Evolutionary conservation across 192 early-diverging fungal species (phyloP).

Genomic region (Gaertneriomyces sp.): DNA sequence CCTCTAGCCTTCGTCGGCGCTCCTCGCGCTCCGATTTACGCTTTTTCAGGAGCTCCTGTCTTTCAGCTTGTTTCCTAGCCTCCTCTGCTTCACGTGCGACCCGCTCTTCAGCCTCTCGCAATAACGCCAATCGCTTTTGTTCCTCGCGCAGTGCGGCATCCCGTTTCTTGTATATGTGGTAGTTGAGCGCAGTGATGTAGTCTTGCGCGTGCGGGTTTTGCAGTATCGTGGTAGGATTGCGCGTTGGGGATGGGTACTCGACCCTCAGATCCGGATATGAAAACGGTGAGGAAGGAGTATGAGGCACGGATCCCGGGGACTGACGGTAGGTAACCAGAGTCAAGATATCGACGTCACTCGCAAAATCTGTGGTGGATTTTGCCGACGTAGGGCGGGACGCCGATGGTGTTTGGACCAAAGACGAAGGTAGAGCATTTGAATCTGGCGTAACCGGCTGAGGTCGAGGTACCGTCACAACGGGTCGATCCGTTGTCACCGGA

Average conservation of each 20-base stretch:
- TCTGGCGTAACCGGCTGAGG: no score
- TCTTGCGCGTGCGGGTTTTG: slow-evolving; percentile 42
- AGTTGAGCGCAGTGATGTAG: slow-evolving; percentile 41
- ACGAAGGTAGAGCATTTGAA: no score
- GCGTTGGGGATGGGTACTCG: slow-evolving; percentile 2
- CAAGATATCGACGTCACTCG: no score
- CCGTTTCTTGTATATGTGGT: slow-evolving; percentile 32
- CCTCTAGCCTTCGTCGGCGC: slow-evolving; percentile 21
- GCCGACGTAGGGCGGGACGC: no score
- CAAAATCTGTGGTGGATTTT: no score
- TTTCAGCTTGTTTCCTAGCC: slow-evolving; percentile 21
- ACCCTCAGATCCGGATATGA: no score
- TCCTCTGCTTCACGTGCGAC: slow-evolving; percentile 34
- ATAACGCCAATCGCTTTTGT: slow-evolving; percentile 33
- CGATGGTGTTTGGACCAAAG: no score
- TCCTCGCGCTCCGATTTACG: slow-evolving; percentile 22
- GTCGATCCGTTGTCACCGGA: no score
- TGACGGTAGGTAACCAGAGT: no score
- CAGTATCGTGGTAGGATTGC: slow-evolving; percentile 33
- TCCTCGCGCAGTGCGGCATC: slow-evolving; percentile 19
- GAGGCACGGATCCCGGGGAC: no score
- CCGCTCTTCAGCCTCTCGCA: slow-evolving; percentile 21
- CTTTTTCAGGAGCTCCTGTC: slow-evolving; percentile 28
- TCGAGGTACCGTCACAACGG: no score
- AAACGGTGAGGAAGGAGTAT: no score